phyloP scores from a whole-genome alignment of 768 basidiomycete species.

The Lentinula raphanica region DNA sequence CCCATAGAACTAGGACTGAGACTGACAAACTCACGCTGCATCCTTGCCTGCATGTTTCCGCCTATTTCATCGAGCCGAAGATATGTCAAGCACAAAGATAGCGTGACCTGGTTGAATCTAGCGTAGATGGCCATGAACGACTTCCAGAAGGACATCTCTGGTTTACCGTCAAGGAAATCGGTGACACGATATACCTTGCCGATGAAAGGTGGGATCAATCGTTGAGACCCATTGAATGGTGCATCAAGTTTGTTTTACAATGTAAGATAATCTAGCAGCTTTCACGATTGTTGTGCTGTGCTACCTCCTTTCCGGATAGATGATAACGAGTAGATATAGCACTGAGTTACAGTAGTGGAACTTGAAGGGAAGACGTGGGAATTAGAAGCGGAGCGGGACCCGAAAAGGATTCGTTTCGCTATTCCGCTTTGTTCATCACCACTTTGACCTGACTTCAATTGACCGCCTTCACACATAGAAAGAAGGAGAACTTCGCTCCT shows the following conservation, averaged over 20 bases:
- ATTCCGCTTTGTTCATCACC: too few relatives aligned
- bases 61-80: conserved; percentile 34
- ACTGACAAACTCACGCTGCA: conserved; percentile 58
- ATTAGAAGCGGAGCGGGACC: background rate
- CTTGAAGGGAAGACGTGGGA: background rate
- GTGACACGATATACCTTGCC: conserved; percentile 78
- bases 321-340: background rate
- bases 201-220: too few relatives aligned
- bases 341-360: too few relatives aligned
- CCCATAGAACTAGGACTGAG: background rate
- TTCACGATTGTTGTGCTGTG: conserved; percentile 51
- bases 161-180: conserved; percentile 64
- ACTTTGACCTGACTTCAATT: too few relatives aligned
- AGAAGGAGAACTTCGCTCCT: too few relatives aligned
- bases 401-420: too few relatives aligned
- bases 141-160: background rate
- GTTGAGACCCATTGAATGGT: too few relatives aligned
- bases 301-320: conserved; percentile 48
- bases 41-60: conserved; percentile 90
- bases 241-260: conserved; percentile 31
- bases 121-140: background rate
- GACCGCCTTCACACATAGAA: too few relatives aligned
- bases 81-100: background rate
- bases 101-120: conserved; percentile 64
- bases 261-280: conserved; percentile 85